phyloP scores from a whole-genome alignment of 352 stramenopile genomes.

The Globisporangium abappressorium region DNA sequence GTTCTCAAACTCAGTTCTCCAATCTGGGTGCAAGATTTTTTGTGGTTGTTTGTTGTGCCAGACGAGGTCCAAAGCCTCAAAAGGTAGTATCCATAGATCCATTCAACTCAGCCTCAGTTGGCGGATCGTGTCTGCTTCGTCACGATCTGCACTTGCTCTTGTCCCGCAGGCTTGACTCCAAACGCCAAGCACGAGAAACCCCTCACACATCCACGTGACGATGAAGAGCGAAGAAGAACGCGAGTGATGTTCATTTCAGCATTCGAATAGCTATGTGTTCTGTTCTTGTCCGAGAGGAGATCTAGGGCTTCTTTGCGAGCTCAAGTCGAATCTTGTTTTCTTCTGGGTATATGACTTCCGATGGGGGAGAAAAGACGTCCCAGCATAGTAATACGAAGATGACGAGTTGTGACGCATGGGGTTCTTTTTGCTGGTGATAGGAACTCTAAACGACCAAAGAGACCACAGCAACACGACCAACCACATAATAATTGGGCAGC shows the following conservation, averaged over 20 bases:
- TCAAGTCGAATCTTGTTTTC: not conserved
- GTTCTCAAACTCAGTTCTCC: not conserved
- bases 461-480: not conserved
- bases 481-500: not conserved
- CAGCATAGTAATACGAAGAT: not conserved
- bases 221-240: not conserved
- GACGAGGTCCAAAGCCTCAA: not conserved
- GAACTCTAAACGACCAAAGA: not conserved
- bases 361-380: not conserved
- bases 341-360: not conserved
- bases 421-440: not conserved
- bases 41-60: not conserved
- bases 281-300: not conserved
- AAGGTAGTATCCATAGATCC: not conserved
- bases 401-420: not conserved
- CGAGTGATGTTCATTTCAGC: not conserved
- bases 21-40: not conserved
- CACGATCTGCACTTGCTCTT: conserved; percentile 8
- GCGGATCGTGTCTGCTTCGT: conserved; percentile 10
- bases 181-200: not conserved
- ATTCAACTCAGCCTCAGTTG: too few relatives aligned
- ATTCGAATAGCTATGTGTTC: not conserved
- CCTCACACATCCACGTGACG: not conserved
- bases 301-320: too few relatives aligned
- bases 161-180: not conserved